These are phyloP conservation scores for Hygrocybe coccinea DNA, from an alignment of 768 basidiomycete genomes.

Conservation along the genomic window DNA sequence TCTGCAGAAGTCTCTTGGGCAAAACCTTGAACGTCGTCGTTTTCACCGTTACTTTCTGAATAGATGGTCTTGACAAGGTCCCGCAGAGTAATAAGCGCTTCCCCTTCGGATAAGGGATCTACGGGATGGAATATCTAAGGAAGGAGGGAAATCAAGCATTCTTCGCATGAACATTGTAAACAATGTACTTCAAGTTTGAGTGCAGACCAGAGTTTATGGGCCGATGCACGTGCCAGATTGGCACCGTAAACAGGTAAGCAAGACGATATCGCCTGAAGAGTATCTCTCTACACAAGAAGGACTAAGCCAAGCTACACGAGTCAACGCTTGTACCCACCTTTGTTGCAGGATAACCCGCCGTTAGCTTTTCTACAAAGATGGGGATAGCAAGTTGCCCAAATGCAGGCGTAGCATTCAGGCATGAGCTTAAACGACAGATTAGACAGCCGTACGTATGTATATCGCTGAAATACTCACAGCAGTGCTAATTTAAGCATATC, in stretches of 20 bases:
- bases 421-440: slow-evolving; percentile 41
- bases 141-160: not conserved
- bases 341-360: slow-evolving; percentile 70
- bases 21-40: slow-evolving; percentile 48
- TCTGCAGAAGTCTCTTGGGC: slow-evolving; percentile 75
- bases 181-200: slow-evolving; percentile 76
- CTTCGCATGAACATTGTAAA: not conserved
- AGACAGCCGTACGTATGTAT: not conserved
- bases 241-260: slow-evolving; percentile 86
- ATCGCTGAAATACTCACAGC: slow-evolving; percentile 41
- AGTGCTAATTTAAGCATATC: slow-evolving; percentile 78
- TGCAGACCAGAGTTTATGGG: slow-evolving; percentile 82
- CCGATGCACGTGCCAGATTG: slow-evolving; percentile 51
- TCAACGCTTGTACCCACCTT: slow-evolving; percentile 52
- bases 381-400: slow-evolving; percentile 85
- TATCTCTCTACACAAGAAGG: slow-evolving; percentile 61
- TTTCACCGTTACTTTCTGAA: slow-evolving; percentile 38
- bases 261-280: slow-evolving; percentile 66
- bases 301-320: not conserved
- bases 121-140: slow-evolving; percentile 90
- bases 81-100: slow-evolving; percentile 67
- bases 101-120: slow-evolving; percentile 66
- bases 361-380: slow-evolving; percentile 87
- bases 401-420: slow-evolving; percentile 70
- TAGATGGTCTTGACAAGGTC: slow-evolving; percentile 74